Conservation (phyloP, 2,329 filamentous ascomycete genomes). For the Pseudocercospora macadamiae region DNA sequence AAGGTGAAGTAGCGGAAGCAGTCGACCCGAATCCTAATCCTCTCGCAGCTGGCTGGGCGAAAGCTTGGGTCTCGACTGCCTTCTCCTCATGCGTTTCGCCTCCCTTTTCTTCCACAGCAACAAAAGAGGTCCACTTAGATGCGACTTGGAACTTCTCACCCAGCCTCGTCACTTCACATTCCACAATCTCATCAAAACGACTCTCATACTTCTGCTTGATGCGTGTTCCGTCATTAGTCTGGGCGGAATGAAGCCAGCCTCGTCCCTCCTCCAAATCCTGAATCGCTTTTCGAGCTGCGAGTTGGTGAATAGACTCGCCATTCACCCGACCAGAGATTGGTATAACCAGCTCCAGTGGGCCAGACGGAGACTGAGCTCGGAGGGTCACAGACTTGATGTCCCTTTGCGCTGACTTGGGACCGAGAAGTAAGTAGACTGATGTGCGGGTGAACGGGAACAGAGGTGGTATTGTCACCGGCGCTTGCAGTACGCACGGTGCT, state of each 20-base stretch:
- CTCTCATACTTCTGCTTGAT: constrained; percentile 54
- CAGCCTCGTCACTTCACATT: constrained; percentile 67
- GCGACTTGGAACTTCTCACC: constrained; percentile 68
- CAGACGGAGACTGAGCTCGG: constrained; percentile 58
- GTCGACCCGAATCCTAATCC: too few relatives aligned
- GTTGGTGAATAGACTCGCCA: constrained; percentile 60
- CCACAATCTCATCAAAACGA: constrained; percentile 62
- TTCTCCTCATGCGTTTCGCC: neutral
- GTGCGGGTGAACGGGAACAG: constrained; percentile 70
- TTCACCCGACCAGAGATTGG: constrained; percentile 49
- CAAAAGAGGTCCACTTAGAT: constrained; percentile 73
- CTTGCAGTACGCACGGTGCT: constrained; percentile 63
- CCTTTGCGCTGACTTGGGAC: constrained; percentile 51
- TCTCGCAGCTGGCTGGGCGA: too few relatives aligned
- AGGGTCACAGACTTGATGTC: constrained; percentile 62
- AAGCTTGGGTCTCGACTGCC: neutral
- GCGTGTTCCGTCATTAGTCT: constrained; percentile 38
- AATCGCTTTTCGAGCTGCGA: constrained; percentile 69
- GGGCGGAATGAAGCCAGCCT: constrained; percentile 63
- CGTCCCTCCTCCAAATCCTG: constrained; percentile 71
- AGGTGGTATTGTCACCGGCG: constrained; percentile 64
- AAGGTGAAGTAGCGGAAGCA: neutral
- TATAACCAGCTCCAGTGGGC: constrained; percentile 66
- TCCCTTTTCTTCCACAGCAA: constrained; percentile 56
- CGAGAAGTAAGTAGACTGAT: constrained; percentile 67